phyloP scores from a whole-genome alignment of 176 grass and related monocot species.

The Triticum monococcum region DNA sequence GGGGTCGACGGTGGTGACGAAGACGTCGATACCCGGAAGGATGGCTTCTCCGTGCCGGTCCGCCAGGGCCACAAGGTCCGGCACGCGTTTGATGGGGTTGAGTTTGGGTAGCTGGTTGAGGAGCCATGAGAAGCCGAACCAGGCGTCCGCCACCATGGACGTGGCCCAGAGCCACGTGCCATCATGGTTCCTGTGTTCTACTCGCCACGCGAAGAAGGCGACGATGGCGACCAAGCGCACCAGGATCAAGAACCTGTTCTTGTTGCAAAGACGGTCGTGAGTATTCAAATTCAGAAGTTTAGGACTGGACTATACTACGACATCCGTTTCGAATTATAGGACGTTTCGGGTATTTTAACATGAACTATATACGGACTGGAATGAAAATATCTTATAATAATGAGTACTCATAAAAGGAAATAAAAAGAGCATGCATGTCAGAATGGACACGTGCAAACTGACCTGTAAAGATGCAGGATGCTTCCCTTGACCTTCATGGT shows the following conservation, averaged over 20 bases:
- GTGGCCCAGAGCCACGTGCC: no score
- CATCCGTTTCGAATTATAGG: no score
- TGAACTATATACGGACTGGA: no score
- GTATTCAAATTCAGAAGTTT: neutral
- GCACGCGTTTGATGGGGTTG: slow-evolving; percentile 38
- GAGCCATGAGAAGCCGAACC: neutral
- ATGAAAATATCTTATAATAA: no score
- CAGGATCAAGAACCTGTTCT: neutral
- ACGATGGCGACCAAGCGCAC: no score
- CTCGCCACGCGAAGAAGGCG: no score
- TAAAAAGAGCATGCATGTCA: neutral
- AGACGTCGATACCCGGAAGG: slow-evolving; percentile 39
- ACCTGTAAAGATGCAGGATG: slow-evolving; percentile 54
- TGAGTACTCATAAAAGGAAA: no score
- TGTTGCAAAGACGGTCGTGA: neutral
- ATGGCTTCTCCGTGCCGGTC: neutral
- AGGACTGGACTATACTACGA: no score
- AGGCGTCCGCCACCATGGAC: no score
- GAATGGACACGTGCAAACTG: no score
- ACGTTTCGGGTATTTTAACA: no score
- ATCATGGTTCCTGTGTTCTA: no score
- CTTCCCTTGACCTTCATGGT: slow-evolving; percentile 47
- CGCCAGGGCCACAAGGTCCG: slow-evolving; percentile 31
- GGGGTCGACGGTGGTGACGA: slow-evolving; percentile 42
- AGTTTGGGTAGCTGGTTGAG: slow-evolving; percentile 48